Base-by-base conservation (phyloP, 192 early-diverging fungal species). In the Chytriomyces hyalinus region DNA sequence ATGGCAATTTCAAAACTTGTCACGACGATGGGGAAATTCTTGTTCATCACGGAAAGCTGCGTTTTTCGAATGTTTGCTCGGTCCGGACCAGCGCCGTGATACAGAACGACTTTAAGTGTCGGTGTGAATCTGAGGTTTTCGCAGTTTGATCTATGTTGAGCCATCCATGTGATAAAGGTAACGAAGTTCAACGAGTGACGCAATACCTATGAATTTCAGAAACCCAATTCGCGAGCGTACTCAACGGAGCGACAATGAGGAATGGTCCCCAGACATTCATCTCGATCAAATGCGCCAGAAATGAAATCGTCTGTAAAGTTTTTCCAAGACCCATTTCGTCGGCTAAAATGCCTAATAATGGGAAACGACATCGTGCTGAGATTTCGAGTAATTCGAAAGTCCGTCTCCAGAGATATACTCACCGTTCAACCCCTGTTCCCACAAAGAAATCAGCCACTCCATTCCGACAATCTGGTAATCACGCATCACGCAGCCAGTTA, bases 291-390 rank as follows among this genome's bases (percentile, higher is more conserved):
- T 92, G 92, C 49, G 92, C 91, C 28, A 98, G 84, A 62, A 98
- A 95, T 13, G 94, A 86, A 60, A 99, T 96, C 0, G 95, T 95
- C 84, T 99, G 97, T 47, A 99, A 82, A 0, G 97, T 97, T 90
- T 96, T 95, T 68, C 94, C 94, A 17, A 96, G 84, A 53, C 94
- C 96, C 96, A 97, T 96, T 69, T 97, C 94, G 82, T 98, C 97
- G 7, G 94, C 96, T 50, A 98, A 79, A 77, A 98, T 98, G 22
- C 22, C 22, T 60, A 60, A 65, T 65, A 22, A 28, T 3, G 11
- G 63, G 63, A 65, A 13, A 43, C 36, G 69, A 59, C 17, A 22
- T 0, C 13, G 63, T 26, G 11, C 1, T 11, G 26, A 20, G 15
- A 24, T 15, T 15, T 65, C 53, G 53, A 57, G 53, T n/a, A 20